These are phyloP conservation scores for Lasiosphaeriaceae sp. DNA, from an alignment of 495 filamentous ascomycete species.

Conservation along the genomic window DNA sequence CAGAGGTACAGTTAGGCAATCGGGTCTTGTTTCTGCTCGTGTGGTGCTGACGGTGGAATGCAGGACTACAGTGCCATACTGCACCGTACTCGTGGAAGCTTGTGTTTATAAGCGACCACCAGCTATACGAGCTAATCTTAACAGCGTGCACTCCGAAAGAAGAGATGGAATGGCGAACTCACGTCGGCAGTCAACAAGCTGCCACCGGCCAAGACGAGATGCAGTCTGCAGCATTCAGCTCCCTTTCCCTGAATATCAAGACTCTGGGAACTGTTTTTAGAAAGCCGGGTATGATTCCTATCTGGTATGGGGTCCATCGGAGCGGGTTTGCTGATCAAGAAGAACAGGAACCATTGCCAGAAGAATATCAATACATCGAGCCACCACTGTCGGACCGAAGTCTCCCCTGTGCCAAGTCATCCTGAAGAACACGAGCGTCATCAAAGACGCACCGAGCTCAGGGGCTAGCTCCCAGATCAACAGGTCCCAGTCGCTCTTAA, in stretches of 20 bases:
- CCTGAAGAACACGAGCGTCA: constrained; percentile 81
- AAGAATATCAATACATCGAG: constrained; percentile 75
- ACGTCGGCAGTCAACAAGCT: constrained; percentile 39
- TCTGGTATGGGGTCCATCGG: too few relatives aligned
- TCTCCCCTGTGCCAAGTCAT: constrained; percentile 68
- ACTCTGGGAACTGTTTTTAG: constrained; percentile 71
- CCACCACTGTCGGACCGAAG: constrained; percentile 62
- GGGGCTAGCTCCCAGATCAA: constrained; percentile 50
- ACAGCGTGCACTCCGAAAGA: constrained; percentile 84
- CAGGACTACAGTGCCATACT: constrained; percentile 81
- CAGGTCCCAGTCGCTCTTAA: constrained; percentile 67
- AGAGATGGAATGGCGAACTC: constrained; percentile 69
- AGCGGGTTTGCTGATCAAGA: constrained; percentile 9
- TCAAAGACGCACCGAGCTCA: constrained; percentile 47
- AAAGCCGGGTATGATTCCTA: constrained; percentile 46
- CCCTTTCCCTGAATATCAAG: constrained; percentile 63
- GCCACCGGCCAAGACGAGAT: constrained; percentile 38
- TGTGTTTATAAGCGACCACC: constrained; percentile 72
- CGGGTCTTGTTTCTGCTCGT: background rate
- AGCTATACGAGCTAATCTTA: constrained; percentile 78
- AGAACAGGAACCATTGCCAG: constrained; percentile 61
- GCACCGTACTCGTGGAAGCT: constrained; percentile 91
- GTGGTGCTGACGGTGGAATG: constrained; percentile 8
- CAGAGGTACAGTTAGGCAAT: constrained; percentile 55
- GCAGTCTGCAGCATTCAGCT: constrained; percentile 49